Evolutionary conservation across 108 stramenopile genomes (phyloP).

Genomic region (Pseudonitzschia multiseries): DNA sequence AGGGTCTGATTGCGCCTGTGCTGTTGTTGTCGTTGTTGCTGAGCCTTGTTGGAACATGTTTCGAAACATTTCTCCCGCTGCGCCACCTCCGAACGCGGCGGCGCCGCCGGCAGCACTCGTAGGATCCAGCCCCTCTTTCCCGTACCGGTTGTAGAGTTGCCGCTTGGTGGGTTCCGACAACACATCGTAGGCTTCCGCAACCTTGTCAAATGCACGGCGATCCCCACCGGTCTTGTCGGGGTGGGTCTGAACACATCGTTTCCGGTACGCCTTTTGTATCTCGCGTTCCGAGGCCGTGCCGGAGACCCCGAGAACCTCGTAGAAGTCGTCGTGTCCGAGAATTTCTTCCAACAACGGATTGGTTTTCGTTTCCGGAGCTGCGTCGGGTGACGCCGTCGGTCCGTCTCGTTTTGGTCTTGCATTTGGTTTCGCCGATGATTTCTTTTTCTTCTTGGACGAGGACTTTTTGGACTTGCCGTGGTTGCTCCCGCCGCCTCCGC

Average conservation of each 20-base stretch:
- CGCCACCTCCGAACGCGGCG: constrained; percentile 14
- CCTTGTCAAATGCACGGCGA: constrained; percentile 88
- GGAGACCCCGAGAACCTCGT: constrained; percentile 43
- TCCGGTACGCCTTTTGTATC: constrained; percentile 91
- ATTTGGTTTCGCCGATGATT: constrained; percentile 1
- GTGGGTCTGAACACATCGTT: constrained; percentile 86
- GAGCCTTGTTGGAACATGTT: constrained; percentile 24
- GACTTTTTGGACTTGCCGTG: constrained; percentile 1
- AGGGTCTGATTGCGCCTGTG: constrained; percentile 54
- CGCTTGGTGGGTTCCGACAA: constrained; percentile 88
- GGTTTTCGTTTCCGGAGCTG: not conserved
- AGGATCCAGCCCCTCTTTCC: constrained; percentile 68
- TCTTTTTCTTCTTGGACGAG: not conserved
- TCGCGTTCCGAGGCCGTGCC: constrained; percentile 19
- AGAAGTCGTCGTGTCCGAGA: constrained; percentile 43
- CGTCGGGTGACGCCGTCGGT: not conserved
- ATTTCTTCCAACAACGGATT: constrained; percentile 40
- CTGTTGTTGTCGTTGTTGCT: constrained; percentile 25
- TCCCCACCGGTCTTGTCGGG: constrained; percentile 90
- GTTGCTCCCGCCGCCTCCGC: not conserved
- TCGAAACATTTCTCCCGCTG: constrained; percentile 20
- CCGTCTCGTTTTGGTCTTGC: constrained; percentile 7
- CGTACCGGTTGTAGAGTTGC: constrained; percentile 85
- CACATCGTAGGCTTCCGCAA: constrained; percentile 93
- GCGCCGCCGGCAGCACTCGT: constrained; percentile 19